phyloP scores from a whole-genome alignment of 1,284 basidiomycete species.

The Cryptococcus maquisensis region DNA sequence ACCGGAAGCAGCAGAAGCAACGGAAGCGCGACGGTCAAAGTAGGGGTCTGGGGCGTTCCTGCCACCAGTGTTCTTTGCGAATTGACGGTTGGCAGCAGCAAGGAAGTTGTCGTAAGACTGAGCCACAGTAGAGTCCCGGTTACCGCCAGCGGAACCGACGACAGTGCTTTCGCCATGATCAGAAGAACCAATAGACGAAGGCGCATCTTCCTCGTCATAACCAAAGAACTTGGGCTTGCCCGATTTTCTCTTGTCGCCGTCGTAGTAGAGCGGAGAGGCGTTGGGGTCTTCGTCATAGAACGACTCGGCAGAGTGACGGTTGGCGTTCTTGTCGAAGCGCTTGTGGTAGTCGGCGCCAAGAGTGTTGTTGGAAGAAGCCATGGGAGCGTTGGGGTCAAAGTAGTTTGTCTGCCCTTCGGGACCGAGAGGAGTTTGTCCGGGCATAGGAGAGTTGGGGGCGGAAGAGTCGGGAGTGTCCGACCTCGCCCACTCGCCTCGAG shows the following conservation, averaged over 20 bases:
- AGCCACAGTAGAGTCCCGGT: slow-evolving; percentile 22
- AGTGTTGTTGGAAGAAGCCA: slow-evolving; percentile 25
- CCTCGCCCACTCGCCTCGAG: slow-evolving; percentile 49
- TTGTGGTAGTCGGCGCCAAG: slow-evolving; percentile 40
- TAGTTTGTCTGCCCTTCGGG: slow-evolving; percentile 18
- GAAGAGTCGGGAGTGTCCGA: slow-evolving; percentile 41
- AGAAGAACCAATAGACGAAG: slow-evolving; percentile 46
- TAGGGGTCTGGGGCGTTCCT: slow-evolving; percentile 69
- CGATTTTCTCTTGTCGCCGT: slow-evolving; percentile 31
- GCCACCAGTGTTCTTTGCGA: slow-evolving; percentile 69
- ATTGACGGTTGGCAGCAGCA: slow-evolving; percentile 73
- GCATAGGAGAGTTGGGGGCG: slow-evolving; percentile 35
- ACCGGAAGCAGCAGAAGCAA: slow-evolving; percentile 20
- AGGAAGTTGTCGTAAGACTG: slow-evolving; percentile 71
- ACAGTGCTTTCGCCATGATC: slow-evolving; percentile 42
- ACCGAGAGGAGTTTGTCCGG: slow-evolving; percentile 21
- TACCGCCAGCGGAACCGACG: slow-evolving; percentile 19
- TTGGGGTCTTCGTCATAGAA: slow-evolving; percentile 50
- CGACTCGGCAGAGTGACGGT: slow-evolving; percentile 44
- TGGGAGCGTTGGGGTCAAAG: slow-evolving; percentile 29
- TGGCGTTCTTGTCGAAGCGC: slow-evolving; percentile 38
- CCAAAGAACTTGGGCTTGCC: slow-evolving; percentile 52
- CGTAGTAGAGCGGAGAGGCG: slow-evolving; percentile 36
- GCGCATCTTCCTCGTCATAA: slow-evolving; percentile 56
- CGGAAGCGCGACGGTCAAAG: slow-evolving; percentile 54